These are phyloP conservation scores for Pseudoneurospora amorphoporcata DNA, from an alignment of 495 filamentous ascomycete genomes.

Conservation along the genomic window DNA sequence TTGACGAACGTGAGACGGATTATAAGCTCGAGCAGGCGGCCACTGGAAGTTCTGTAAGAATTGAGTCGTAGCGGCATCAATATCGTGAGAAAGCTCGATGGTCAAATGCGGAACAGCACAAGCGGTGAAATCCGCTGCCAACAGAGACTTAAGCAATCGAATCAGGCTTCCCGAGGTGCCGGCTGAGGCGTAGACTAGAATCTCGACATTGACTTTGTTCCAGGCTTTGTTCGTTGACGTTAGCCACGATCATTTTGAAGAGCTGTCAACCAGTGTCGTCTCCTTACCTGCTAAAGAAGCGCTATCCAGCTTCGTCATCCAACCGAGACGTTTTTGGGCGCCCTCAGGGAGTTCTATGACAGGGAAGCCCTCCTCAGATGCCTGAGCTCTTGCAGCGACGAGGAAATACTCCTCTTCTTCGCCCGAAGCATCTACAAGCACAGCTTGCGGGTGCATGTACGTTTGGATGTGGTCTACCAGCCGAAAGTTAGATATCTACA, in stretches of 20 bases:
- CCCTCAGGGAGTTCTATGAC: constrained; percentile 59
- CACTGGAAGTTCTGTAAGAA: constrained; percentile 55
- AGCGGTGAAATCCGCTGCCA: constrained; percentile 62
- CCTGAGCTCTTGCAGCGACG: constrained; percentile 37
- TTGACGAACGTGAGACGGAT: constrained; percentile 28
- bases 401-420: constrained; percentile 46
- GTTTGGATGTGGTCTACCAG: constrained; percentile 36
- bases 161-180: constrained; percentile 61
- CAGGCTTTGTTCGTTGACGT: constrained; percentile 42
- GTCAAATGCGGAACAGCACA: constrained; percentile 56
- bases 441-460: constrained; percentile 49
- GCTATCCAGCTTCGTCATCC: constrained; percentile 68
- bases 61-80: constrained; percentile 48
- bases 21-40: constrained; percentile 40
- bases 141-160: constrained; percentile 60
- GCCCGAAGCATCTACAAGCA: constrained; percentile 41
- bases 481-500: constrained; percentile 2
- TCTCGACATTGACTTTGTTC: constrained; percentile 63
- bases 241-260: constrained; percentile 9
- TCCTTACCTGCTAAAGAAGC: constrained; percentile 53
- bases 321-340: constrained; percentile 50
- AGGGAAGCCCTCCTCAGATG: constrained; percentile 31
- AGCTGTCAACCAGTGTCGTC: background rate
- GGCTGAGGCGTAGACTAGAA: constrained; percentile 62
- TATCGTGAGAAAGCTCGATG: constrained; percentile 61